These are phyloP conservation scores for Tubosaeta sp. DNA, from an alignment of 768 basidiomycete species.

Conservation along the genomic window DNA sequence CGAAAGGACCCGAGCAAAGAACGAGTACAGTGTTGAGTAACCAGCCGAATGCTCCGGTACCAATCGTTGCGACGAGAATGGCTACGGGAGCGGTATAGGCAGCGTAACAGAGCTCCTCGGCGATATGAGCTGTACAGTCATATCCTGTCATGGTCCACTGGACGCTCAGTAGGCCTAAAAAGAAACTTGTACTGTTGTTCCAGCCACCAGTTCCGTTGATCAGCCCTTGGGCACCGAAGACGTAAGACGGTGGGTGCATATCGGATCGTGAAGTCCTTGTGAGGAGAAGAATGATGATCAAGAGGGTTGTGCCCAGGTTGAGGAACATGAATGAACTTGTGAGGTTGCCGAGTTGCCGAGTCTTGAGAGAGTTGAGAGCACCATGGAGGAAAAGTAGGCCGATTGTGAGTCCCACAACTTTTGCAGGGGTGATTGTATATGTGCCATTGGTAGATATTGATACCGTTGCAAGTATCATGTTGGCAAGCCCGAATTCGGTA, in stretches of 20 bases:
- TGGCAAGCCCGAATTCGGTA: constrained; percentile 34
- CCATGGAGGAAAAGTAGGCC: constrained; percentile 41
- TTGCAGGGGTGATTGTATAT: constrained; percentile 34
- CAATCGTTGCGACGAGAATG: constrained; percentile 42
- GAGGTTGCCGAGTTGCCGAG: constrained; percentile 31
- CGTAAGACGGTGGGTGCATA: constrained; percentile 54
- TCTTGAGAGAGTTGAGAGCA: constrained; percentile 42
- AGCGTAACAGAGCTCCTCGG: constrained; percentile 50
- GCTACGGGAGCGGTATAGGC: constrained; percentile 45
- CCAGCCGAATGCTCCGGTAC: constrained; percentile 51
- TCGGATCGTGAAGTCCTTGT: constrained; percentile 41
- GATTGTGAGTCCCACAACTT: constrained; percentile 39
- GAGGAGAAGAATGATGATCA: constrained; percentile 42
- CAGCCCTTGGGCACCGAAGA: constrained; percentile 45
- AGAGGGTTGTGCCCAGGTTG: constrained; percentile 40
- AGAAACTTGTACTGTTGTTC: constrained; percentile 38
- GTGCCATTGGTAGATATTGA: constrained; percentile 26
- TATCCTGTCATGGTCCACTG: constrained; percentile 43
- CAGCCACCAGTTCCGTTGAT: constrained; percentile 42
- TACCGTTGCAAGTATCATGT: constrained; percentile 29
- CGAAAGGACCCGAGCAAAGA: constrained; percentile 51
- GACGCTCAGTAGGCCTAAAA: constrained; percentile 46
- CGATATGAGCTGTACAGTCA: constrained; percentile 23
- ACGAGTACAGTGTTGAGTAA: constrained; percentile 61
- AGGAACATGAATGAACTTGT: constrained; percentile 38